These are phyloP conservation scores for Pneumocystis oryctolagi DNA, from an alignment of 1,139 yeast genomes.

Conservation along the genomic window DNA sequence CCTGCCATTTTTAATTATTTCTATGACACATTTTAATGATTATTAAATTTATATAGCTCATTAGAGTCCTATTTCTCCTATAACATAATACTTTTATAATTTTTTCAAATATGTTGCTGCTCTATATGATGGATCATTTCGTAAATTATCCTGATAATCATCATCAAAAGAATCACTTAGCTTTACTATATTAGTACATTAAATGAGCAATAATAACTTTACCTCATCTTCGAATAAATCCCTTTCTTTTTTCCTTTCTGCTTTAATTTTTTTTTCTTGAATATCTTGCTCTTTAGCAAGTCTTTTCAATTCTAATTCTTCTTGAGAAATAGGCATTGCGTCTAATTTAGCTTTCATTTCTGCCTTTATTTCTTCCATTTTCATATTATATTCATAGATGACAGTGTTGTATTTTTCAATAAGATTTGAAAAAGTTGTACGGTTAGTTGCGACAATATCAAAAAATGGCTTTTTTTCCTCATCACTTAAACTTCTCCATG, in stretches of 20 bases:
- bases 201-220: not conserved
- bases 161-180: not conserved
- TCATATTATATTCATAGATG: constrained; percentile 25
- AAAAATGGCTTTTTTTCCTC: constrained; percentile 26
- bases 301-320: constrained; percentile 18
- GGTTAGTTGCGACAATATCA: constrained; percentile 2
- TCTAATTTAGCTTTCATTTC: constrained; percentile 28
- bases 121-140: not conserved
- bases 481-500: constrained; percentile 31
- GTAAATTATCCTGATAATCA: not conserved
- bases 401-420: constrained; percentile 24
- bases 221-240: constrained; percentile 5
- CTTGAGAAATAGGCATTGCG: constrained; percentile 21
- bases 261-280: constrained; percentile 3
- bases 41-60: not conserved
- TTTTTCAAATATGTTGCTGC: constrained; percentile 1
- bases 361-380: constrained; percentile 27
- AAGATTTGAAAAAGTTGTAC: constrained; percentile 21
- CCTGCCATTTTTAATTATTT: not conserved
- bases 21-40: not conserved
- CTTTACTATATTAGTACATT: not conserved
- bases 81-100: not conserved
- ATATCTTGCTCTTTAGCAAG: constrained; percentile 7
- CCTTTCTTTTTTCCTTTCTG: not conserved
- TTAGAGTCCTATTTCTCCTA: not conserved